Conservation (phyloP, 768 basidiomycete genomes). For the Amyloporia xantha region DNA sequence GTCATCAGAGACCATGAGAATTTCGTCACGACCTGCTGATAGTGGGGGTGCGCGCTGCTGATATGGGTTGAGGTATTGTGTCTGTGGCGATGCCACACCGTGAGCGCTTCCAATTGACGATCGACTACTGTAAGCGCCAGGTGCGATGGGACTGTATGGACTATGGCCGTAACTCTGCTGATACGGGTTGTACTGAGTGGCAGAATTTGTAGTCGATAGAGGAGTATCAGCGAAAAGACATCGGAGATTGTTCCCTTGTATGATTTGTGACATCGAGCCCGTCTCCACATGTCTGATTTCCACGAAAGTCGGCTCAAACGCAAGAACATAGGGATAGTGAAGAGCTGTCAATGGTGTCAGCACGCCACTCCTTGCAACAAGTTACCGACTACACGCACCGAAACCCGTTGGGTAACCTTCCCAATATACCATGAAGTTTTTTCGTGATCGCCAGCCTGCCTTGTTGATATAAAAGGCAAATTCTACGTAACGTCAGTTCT, state of each 20-base stretch:
- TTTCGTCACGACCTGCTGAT: conserved; percentile 66
- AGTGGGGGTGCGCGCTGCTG: conserved; percentile 35
- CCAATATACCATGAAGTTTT: conserved; percentile 95
- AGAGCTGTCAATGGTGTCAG: conserved; percentile 55
- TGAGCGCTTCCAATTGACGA: conserved; percentile 16
- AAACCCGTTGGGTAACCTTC: conserved; percentile 92
- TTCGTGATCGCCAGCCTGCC: conserved; percentile 85
- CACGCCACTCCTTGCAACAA: background rate
- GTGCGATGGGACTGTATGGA: conserved; percentile 27
- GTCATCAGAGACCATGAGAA: conserved; percentile 87
- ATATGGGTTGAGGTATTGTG: conserved; percentile 40
- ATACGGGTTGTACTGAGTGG: conserved; percentile 34
- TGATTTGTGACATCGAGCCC: conserved; percentile 88
- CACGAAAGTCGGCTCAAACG: conserved; percentile 94
- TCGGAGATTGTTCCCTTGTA: conserved; percentile 86
- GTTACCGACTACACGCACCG: conserved; percentile 57
- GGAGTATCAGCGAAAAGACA: conserved; percentile 92
- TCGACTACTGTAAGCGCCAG: conserved; percentile 21
- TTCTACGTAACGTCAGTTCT: conserved; percentile 44
- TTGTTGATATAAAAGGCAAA: conserved; percentile 99
- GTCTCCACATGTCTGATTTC: conserved; percentile 96
- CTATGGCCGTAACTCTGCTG: conserved; percentile 25
- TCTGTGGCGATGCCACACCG: conserved; percentile 9
- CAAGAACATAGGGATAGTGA: conserved; percentile 93
- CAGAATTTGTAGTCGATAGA: conserved; percentile 68